Conservation (phyloP, 192 early-diverging fungal species). For the Funneliformis mosseae region DNA sequence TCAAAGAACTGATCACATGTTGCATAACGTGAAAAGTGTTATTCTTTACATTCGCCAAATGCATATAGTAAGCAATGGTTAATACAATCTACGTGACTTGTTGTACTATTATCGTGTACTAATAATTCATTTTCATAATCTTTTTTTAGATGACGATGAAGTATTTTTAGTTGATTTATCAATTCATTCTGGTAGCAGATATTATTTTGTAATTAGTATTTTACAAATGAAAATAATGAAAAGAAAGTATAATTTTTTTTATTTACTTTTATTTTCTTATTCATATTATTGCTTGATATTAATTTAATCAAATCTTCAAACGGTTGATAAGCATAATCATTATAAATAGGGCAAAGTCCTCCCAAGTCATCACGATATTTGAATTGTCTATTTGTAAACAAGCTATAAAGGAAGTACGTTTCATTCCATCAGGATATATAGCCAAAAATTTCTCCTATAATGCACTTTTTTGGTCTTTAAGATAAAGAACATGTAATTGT, state of each 20-base stretch:
- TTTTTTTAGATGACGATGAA: background rate
- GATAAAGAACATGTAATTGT: background rate
- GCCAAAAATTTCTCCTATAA: background rate
- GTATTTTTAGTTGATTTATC: background rate
- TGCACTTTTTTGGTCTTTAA: slow-evolving; percentile 7
- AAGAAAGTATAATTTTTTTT: too few species aligned
- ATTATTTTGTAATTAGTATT: too few species aligned
- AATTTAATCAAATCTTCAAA: background rate
- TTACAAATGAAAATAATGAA: too few species aligned
- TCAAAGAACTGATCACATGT: too few species aligned
- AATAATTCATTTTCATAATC: slow-evolving; percentile 1
- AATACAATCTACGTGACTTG: background rate
- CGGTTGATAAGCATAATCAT: background rate
- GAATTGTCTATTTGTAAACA: background rate
- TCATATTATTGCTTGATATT: too few species aligned
- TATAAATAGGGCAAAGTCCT: background rate
- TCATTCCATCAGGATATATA: too few species aligned
- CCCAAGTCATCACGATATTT: slow-evolving; percentile 2
- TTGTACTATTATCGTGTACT: background rate
- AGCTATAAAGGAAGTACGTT: background rate
- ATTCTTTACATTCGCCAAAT: background rate
- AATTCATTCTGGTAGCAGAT: too few species aligned
- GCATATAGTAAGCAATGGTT: background rate
- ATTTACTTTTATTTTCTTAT: background rate
- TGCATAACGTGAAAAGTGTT: too few species aligned